Conservation (phyloP, 2,329 filamentous ascomycete genomes). For the Aspergillus jensenii region DNA sequence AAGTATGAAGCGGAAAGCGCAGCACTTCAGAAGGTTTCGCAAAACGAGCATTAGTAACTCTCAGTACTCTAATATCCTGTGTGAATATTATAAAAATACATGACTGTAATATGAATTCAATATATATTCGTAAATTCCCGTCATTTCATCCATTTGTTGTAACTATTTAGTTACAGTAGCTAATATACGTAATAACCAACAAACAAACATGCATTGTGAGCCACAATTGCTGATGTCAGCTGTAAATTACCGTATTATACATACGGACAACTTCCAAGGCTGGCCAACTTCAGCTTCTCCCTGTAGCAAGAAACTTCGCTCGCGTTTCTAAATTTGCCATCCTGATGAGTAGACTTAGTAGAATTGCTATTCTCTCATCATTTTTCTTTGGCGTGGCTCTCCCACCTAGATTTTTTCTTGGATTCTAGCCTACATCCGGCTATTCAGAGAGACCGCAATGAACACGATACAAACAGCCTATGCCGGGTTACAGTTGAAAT, state of each 20-base stretch:
- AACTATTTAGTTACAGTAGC: background rate
- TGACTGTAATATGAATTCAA: background rate
- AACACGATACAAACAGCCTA: conserved; percentile 18
- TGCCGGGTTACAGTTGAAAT: conserved; percentile 22
- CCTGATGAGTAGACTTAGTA: background rate
- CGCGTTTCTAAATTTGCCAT: background rate
- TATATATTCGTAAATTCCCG: background rate
- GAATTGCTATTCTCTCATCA: background rate
- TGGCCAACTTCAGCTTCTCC: background rate
- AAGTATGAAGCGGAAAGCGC: conserved; percentile 71
- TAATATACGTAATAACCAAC: no score
- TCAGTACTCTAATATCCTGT: background rate
- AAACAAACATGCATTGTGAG: background rate
- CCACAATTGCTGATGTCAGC: conserved; percentile 1
- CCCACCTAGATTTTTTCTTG: background rate
- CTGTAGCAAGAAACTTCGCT: background rate
- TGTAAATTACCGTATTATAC: background rate
- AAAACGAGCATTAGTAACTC: conserved; percentile 46
- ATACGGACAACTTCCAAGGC: background rate
- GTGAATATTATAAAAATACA: background rate
- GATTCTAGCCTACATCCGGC: background rate
- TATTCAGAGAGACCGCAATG: background rate
- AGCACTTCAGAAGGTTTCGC: conserved; percentile 69
- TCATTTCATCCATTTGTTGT: background rate
- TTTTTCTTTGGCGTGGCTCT: background rate